phyloP scores from a whole-genome alignment of 192 early-diverging fungal species.

The Spinellus fusiger region DNA sequence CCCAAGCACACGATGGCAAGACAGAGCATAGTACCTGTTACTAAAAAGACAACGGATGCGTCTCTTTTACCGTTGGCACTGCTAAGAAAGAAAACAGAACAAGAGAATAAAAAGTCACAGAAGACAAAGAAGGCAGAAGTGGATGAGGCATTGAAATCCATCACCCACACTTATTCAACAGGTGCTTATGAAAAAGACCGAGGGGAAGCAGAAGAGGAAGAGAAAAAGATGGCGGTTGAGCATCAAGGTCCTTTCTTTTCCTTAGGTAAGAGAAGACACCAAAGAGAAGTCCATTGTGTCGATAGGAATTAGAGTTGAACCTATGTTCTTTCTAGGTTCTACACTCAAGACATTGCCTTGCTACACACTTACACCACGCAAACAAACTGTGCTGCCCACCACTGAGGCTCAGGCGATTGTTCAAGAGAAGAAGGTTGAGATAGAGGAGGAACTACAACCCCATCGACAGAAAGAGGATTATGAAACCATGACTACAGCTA shows the following conservation, averaged over 20 bases:
- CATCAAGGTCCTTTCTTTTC: constrained; percentile 23
- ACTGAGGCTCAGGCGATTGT: no score
- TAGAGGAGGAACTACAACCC: constrained; percentile 8
- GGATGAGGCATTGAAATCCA: constrained; percentile 4
- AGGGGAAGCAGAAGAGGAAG: constrained; percentile 11
- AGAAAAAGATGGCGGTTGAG: constrained; percentile 8
- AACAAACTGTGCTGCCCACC: no score
- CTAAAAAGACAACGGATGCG: constrained; percentile 9
- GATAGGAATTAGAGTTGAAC: no score
- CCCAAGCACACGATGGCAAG: constrained; percentile 7
- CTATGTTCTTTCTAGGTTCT: no score
- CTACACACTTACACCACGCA: no score
- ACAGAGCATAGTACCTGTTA: background rate
- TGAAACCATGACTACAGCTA: no score
- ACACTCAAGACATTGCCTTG: no score
- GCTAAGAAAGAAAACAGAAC: constrained; percentile 6
- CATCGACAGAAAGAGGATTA: background rate
- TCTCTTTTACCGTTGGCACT: constrained; percentile 14
- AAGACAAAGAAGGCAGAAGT: background rate
- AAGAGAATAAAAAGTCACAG: constrained; percentile 1
- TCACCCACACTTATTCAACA: background rate
- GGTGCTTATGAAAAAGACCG: background rate
- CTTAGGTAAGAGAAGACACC: constrained; percentile 24
- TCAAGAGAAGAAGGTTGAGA: no score
- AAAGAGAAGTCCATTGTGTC: no score